These are phyloP conservation scores for Withania somnifera DNA, from an alignment of 305 asterid species.

Conservation along the genomic window DNA sequence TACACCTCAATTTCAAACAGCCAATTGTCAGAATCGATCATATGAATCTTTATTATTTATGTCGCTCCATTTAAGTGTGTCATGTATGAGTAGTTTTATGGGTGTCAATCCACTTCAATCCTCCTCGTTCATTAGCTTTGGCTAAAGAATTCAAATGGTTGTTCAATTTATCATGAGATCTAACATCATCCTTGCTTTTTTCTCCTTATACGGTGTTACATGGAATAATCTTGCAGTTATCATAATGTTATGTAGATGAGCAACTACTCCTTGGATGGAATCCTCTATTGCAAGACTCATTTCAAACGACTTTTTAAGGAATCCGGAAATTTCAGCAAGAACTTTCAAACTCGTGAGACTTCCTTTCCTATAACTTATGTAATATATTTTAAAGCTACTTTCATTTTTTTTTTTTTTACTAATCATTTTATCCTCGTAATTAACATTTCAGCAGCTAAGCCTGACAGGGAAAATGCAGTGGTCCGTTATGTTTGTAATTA, in stretches of 20 bases:
- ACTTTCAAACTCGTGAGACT: slow-evolving; percentile 50
- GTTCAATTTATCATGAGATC: background rate
- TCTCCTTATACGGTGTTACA: background rate
- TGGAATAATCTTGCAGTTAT: background rate
- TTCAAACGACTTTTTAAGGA: slow-evolving; percentile 54
- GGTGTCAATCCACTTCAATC: background rate
- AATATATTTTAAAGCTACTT: background rate
- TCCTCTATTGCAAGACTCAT: slow-evolving; percentile 89
- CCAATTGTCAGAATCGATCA: background rate
- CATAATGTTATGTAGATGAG: slow-evolving; percentile 50
- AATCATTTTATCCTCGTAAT: background rate
- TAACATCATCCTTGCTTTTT: background rate
- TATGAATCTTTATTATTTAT: background rate
- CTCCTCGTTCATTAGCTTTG: background rate
- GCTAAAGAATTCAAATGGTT: background rate
- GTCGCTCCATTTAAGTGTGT: background rate
- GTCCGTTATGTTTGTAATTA: slow-evolving; percentile 15
- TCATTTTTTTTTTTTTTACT: background rate
- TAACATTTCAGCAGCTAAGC: slow-evolving; percentile 30
- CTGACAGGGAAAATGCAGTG: slow-evolving; percentile 50
- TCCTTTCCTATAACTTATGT: background rate
- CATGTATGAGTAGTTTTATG: background rate
- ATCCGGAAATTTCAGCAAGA: slow-evolving; percentile 47
- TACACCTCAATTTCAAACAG: background rate
- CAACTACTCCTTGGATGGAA: slow-evolving; percentile 97